Evolutionary conservation across 352 stramenopile genomes (phyloP), one percentile per base, ranked within the genome.

Genomic region (Globisporangium splendens): DNA sequence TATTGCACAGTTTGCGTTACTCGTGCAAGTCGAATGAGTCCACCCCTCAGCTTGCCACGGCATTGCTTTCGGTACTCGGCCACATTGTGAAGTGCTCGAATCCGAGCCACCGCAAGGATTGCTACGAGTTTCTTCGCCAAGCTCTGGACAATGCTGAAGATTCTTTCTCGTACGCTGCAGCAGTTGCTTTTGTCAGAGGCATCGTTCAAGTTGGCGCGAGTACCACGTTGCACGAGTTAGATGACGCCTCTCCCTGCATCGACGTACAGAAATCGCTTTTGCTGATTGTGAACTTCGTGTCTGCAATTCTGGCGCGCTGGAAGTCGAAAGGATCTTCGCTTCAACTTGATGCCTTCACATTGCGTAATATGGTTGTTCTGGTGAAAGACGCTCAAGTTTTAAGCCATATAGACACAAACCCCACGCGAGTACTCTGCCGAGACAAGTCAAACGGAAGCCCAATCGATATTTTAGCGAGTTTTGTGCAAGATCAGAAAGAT

Each of bases 361-460:
- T 79, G 10, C 61, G 72, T 50, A 72, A 54, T 46, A 20, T 83
- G 8, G 70, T 86, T 12, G 55, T 81, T 17, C 58, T 83, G 12
- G 66, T 78, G 13, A 85, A 85, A 53, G 63, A 85, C 52, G 61
- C 77, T 1, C 65, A 72, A 12, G 66, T 86, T 7, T 57, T 86
- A 5, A 46, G 60, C n/a, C 56, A 62, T 20, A n/a, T 68, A 44
- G 51, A 47, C 38, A 56, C 54, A 22, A 24, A 15, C 3, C 2
- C 13, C 3, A 35, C 7, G 21, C 38, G 44, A 58, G 50, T 20
- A 6, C 11, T 0, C 43, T 15, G 7, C 21, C n/a, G 3, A 49
- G 15, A 53, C 46, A n/a, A 50, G 56, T 56, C 8, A 38, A 31
- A 38, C 12, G 35, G 42, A 6, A 35, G 8, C 42, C 41, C 61